Evolutionary conservation across 2,329 filamentous ascomycete genomes (phyloP).

Genomic region (Fusarium sp.): DNA sequence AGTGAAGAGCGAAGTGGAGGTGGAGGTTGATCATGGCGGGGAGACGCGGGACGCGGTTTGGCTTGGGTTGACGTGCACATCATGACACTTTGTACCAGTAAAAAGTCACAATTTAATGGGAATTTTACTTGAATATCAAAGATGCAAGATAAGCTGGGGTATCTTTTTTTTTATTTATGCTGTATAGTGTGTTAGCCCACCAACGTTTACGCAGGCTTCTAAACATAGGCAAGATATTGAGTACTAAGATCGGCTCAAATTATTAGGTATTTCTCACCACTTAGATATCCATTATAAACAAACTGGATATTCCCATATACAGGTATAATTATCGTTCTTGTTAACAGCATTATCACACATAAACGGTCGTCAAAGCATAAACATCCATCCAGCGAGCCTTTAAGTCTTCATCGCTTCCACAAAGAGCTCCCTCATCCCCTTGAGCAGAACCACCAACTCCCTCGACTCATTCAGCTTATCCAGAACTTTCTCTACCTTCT

Average conservation of each 20-base stretch:
- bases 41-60: conserved; percentile 43
- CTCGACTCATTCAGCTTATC: conserved; percentile 86
- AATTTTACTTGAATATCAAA: too few relatives aligned
- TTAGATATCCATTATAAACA: background rate
- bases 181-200: background rate
- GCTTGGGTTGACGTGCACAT: conserved; percentile 5
- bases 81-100: conserved; percentile 1
- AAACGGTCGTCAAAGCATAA: conserved; percentile 22
- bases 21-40: conserved; percentile 37
- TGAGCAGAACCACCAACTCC: conserved; percentile 80
- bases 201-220: background rate
- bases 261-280: background rate
- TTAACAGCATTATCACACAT: conserved; percentile 28
- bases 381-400: conserved; percentile 27
- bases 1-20: conserved; percentile 37
- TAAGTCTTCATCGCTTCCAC: conserved; percentile 74
- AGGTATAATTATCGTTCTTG: conserved; percentile 23
- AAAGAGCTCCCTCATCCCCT: conserved; percentile 87
- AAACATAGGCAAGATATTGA: background rate
- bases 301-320: background rate
- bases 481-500: conserved; percentile 82
- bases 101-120: background rate
- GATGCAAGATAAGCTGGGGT: background rate
- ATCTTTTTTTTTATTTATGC: background rate
- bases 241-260: background rate